A percentile compares a stretch with the other conserved stretches of the same genome.
Conservation (phyloP, 768 basidiomycete species). For the Rhodotorula diobovata region DNA sequence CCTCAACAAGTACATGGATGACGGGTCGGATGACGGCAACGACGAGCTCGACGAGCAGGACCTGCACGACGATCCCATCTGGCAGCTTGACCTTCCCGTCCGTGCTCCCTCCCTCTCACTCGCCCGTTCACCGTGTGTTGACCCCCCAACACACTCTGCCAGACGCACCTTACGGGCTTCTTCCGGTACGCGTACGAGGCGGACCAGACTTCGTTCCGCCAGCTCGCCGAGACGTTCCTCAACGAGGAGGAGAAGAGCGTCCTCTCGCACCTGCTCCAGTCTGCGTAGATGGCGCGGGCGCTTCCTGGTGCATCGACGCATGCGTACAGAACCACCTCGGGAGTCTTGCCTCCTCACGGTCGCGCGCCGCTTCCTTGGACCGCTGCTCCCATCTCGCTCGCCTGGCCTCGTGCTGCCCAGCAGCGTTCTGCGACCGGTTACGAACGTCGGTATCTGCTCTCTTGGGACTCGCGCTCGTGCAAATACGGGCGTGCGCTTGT, state of each 20-base stretch:
- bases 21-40: conserved; percentile 46
- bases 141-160: neutral
- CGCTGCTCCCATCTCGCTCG: too few species aligned
- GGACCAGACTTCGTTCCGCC: conserved; percentile 42
- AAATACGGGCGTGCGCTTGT: too few species aligned
- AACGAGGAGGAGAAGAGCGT: conserved; percentile 32
- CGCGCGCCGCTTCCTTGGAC: too few species aligned
- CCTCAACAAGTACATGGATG: conserved; percentile 70
- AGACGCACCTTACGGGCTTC: conserved; percentile 46
- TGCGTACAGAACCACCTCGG: too few species aligned
- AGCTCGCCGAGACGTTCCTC: conserved; percentile 32
- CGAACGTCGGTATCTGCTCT: too few species aligned
- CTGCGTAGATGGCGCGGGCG: neutral
- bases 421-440: too few species aligned
- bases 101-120: neutral
- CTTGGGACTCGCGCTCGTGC: too few species aligned
- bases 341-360: too few species aligned
- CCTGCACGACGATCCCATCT: conserved; percentile 76
- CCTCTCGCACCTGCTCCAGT: conserved; percentile 3
- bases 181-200: conserved; percentile 46
- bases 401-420: too few species aligned
- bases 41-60: conserved; percentile 78
- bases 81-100: conserved; percentile 74
- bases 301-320: too few species aligned
- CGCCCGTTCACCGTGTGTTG: neutral